Evolutionary conservation across 2,329 filamentous ascomycete species (phyloP).

Genomic region (Escovopsis sp.): DNA sequence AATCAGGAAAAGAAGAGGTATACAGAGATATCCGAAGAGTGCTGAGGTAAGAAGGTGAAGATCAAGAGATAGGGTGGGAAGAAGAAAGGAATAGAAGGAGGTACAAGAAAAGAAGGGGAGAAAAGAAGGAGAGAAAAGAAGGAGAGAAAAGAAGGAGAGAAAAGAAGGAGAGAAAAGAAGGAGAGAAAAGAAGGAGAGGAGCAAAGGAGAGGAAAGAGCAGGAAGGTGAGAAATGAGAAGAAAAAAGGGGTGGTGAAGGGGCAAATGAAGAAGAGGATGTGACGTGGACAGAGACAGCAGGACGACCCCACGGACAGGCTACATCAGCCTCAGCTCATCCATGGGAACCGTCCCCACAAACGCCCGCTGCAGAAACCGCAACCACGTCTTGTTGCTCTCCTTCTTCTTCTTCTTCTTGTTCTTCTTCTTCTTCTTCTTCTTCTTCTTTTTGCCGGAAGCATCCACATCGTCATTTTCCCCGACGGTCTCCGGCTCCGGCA

Average conservation of each 20-base stretch:
- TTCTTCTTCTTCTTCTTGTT: constrained; percentile 37
- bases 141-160: neutral
- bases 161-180: neutral
- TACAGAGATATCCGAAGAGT: too few species aligned
- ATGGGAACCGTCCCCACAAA: constrained; percentile 60
- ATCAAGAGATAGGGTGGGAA: neutral
- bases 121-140: constrained; percentile 1
- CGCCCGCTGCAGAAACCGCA: constrained; percentile 60
- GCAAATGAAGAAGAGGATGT: too few species aligned
- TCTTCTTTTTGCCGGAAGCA: constrained; percentile 28
- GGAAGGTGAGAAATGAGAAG: too few species aligned
- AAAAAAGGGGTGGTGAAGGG: too few species aligned
- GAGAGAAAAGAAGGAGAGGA: neutral
- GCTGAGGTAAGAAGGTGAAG: too few species aligned
- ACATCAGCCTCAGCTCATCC: constrained; percentile 44
- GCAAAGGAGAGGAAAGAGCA: too few species aligned
- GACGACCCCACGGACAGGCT: too few species aligned
- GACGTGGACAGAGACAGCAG: too few species aligned
- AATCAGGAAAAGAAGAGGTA: too few species aligned
- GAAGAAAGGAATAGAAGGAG: too few species aligned
- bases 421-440: constrained; percentile 26
- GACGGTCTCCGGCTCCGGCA: too few species aligned
- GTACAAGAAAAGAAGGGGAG: neutral
- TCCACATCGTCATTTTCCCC: constrained; percentile 16
- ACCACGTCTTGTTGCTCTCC: constrained; percentile 54